Evolutionary conservation across 1,284 basidiomycete species (phyloP), one percentile per base, ranked within the genome.

Genomic region (Taiwanofungus camphoratus): DNA sequence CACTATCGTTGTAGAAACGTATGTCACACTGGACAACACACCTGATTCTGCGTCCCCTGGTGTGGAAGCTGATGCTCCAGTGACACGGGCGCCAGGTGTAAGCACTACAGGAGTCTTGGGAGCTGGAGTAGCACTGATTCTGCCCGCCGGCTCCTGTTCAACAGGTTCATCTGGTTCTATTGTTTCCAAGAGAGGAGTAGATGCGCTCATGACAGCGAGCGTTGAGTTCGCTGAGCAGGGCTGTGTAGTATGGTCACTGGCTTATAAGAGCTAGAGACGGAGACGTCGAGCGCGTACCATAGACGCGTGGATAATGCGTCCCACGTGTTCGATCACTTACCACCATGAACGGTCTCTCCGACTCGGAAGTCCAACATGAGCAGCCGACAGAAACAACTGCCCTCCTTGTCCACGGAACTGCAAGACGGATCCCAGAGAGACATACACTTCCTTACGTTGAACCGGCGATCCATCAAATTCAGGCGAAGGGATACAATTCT

Each of bases 121-220:
- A 56, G 34, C 55, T n/a, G 38, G 48, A 15, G 54, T 24, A 8
- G 62, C 54, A 27, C 61, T 59, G 18, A 73, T 74, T 38, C 65
- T 68, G 13, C 69, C 70, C 21, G 63, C 45, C 11, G 33, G 47
- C 27, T 46, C 52, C 58, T 48, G 52, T 35, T 57, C 55, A 33
- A 49, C 48, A 9, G 69, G 66, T 13, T 84, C 83, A 60, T 88
- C 86, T 22, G 84, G 76, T 58, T 88, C 85, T 45, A 88, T 88
- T 29, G 73, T 68, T 35, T 78, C 69, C 36, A 84, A 67, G 39
- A 87, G 66, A 29, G 82, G 79, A 36, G 76, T 73, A 18, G 48
- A 45, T 16, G 53, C 50, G 61, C 71, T 76, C 77, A 79, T 82
- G 46, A 63, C 65, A 46, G 58, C 50, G 42, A 22, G 24, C 20